These are phyloP conservation scores for Pseudomassariella vexata DNA, from an alignment of 2,329 filamentous ascomycete species.

Conservation along the genomic window DNA sequence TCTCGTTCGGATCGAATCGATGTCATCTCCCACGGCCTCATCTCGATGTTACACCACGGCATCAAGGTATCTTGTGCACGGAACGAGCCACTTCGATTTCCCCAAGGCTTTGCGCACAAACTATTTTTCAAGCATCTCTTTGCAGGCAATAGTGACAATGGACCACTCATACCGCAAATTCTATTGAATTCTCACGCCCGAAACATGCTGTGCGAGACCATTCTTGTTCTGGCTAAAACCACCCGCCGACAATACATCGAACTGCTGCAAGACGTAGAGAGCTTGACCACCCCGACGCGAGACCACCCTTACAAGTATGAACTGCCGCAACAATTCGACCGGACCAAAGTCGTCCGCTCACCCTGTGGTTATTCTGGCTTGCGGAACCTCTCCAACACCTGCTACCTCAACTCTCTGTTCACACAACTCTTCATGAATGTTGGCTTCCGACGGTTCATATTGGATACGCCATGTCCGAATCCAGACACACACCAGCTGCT, in stretches of 20 bases:
- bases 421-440: slow-evolving; percentile 96
- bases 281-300: slow-evolving; percentile 43
- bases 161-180: slow-evolving; percentile 28
- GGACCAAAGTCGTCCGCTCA: slow-evolving; percentile 63
- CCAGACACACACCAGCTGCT: slow-evolving; percentile 61
- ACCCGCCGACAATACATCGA: slow-evolving; percentile 39
- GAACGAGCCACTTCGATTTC: slow-evolving; percentile 12
- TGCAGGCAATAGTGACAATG: slow-evolving; percentile 37
- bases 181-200: slow-evolving; percentile 52
- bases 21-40: slow-evolving; percentile 28
- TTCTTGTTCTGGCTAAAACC: slow-evolving; percentile 50
- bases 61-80: slow-evolving; percentile 19
- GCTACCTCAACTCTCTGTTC: slow-evolving; percentile 91
- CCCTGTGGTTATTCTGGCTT: slow-evolving; percentile 80
- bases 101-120: slow-evolving; percentile 30
- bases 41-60: slow-evolving; percentile 26
- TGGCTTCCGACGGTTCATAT: slow-evolving; percentile 78
- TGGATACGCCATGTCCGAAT: slow-evolving; percentile 55
- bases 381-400: slow-evolving; percentile 91
- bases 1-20: slow-evolving; percentile 30
- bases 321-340: slow-evolving; percentile 56
- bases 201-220: slow-evolving; percentile 52
- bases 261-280: slow-evolving; percentile 46
- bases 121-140: slow-evolving; percentile 64
- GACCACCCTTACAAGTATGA: slow-evolving; percentile 55